Conservation (phyloP, 2,329 filamentous ascomycete genomes). For the Penicillium olsonii region DNA sequence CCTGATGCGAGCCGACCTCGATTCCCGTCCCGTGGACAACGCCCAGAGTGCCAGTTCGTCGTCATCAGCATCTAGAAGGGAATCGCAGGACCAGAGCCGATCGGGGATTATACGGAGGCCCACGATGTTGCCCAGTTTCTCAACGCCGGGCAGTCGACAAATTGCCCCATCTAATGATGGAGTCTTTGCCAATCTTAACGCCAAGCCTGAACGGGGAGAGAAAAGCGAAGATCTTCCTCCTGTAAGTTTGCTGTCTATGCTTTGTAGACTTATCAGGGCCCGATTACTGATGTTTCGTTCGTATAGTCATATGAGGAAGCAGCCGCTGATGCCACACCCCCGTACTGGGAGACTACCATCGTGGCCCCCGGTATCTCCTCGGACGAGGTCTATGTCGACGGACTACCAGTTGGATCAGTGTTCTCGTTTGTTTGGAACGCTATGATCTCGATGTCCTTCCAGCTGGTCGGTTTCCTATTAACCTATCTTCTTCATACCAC, state of each 20-base stretch:
- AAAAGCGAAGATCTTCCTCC: constrained; percentile 90
- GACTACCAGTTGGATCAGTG: constrained; percentile 84
- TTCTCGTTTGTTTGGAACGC: constrained; percentile 77
- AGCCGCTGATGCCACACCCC: constrained; percentile 90
- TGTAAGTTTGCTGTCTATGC: constrained; percentile 59
- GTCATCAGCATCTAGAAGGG: constrained; percentile 27
- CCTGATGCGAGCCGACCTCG: constrained; percentile 69
- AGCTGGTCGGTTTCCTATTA: constrained; percentile 93
- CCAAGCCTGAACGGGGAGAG: constrained; percentile 80
- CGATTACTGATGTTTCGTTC: constrained; percentile 12
- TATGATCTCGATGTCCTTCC: constrained; percentile 97
- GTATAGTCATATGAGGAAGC: constrained; percentile 93
- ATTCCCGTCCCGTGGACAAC: constrained; percentile 34
- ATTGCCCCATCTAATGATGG: constrained; percentile 83
- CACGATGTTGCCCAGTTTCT: constrained; percentile 57
- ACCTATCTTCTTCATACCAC: constrained; percentile 98
- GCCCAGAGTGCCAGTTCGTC: constrained; percentile 23
- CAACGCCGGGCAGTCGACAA: constrained; percentile 51
- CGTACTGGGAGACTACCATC: constrained; percentile 99
- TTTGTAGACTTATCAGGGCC: neutral
- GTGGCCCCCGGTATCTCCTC: constrained; percentile 87
- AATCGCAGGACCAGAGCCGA: constrained; percentile 19
- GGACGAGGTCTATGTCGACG: constrained; percentile 96
- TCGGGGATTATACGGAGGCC: constrained; percentile 47
- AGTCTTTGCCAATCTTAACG: constrained; percentile 92